phyloP scores from a whole-genome alignment of 1,284 basidiomycete species.

The Ganoderma meredithae region DNA sequence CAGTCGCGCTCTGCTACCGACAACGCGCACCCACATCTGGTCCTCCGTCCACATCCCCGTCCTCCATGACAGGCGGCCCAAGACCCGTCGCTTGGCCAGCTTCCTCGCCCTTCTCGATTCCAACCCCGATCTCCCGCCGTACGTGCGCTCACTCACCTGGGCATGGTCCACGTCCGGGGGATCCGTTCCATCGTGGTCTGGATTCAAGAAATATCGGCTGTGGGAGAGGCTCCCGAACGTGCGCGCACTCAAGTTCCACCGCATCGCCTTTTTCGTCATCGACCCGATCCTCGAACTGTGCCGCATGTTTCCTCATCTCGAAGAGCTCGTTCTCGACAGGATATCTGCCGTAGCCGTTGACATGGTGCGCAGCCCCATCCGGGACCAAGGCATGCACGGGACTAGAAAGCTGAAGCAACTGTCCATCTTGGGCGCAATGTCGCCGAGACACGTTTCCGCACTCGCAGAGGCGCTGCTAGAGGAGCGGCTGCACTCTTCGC shows the following conservation, averaged over 20 bases:
- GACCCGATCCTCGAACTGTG: background rate
- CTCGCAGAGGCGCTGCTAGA: background rate
- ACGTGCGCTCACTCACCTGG: background rate
- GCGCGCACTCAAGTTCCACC: background rate
- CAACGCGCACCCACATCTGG: background rate
- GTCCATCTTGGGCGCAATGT: background rate
- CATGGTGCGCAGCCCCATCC: background rate
- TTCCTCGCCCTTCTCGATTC: background rate
- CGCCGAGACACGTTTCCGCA: background rate
- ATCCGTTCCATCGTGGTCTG: background rate
- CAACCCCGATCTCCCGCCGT: background rate
- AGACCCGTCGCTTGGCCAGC: background rate
- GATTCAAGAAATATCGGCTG: background rate
- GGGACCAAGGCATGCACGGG: background rate
- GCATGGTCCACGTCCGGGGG: background rate
- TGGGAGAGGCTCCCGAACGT: background rate
- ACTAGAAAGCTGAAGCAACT: background rate
- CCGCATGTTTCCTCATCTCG: background rate
- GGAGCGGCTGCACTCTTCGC: background rate
- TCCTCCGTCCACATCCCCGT: background rate
- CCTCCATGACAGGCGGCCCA: background rate
- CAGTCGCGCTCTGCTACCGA: background rate
- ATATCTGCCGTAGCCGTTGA: background rate
- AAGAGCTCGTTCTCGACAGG: constrained; percentile 2
- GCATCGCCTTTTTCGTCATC: background rate